Conservation (phyloP, 257 asterid genomes). For the Plantago ovata region DNA sequence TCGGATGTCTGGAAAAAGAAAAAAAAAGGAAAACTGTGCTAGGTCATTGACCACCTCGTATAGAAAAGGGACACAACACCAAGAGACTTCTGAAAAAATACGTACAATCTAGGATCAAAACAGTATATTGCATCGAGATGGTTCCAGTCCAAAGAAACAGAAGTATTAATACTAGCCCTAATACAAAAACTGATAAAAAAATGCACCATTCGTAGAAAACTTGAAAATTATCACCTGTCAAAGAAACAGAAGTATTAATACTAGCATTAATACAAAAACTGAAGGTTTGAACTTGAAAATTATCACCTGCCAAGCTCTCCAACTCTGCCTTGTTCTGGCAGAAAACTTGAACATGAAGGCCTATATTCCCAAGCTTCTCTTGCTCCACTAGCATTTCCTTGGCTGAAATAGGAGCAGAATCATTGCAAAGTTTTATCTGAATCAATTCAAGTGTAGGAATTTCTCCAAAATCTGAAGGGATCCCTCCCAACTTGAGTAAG, state of each 20-base stretch:
- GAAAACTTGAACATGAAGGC: neutral
- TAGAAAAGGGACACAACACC: no score
- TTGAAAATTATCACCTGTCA: no score
- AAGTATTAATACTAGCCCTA: neutral
- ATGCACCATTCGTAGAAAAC: no score
- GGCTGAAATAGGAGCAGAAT: neutral
- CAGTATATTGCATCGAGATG: no score
- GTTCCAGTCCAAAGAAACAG: no score
- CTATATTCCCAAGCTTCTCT: conserved; percentile 13
- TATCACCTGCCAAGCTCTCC: conserved; percentile 6
- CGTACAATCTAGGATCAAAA: no score
- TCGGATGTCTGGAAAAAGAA: no score
- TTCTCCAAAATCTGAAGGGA: conserved; percentile 15
- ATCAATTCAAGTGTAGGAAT: conserved; percentile 14
- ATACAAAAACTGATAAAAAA: no score
- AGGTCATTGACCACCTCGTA: no score
- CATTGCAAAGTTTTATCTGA: neutral
- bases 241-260: neutral
- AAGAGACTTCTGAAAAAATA: no score
- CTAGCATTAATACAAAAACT: neutral
- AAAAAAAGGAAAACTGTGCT: no score
- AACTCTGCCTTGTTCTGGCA: neutral
- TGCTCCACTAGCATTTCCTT: conserved; percentile 15
- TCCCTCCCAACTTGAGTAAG: conserved; percentile 1
- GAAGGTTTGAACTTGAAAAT: neutral